Evolutionary conservation across 306 rosid species (phyloP), one percentile per base, ranked within the genome.

Genomic region (Crataegus laevigata): DNA sequence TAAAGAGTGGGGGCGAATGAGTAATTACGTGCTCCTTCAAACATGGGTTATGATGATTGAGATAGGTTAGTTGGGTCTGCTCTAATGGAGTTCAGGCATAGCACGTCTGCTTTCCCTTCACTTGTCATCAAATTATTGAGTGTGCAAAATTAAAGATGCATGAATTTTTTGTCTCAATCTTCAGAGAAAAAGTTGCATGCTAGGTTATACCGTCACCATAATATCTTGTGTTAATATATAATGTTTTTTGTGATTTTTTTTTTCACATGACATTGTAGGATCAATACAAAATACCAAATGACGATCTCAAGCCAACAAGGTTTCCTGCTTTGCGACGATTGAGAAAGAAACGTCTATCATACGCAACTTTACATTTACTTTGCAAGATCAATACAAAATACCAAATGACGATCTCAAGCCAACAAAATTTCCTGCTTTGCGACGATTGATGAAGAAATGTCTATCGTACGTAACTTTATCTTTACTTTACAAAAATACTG

Each of bases 21-120:
- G 81, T 60, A 70, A 70, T 36, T 36, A 36, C 40, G 40, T 61
- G 80, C 68, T 24, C 54, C 85, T 82, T 73, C 61, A 36, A 36
- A 36, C 40, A 36, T 72, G 72, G 80, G 54, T 72, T 72, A 65
- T 57, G 72, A 68, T 79, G 84, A 74, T 83, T 75, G 82, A 36
- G 79, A 83, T 79, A 45, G 75, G 82, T 82, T 68, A 38, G 83
- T 80, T 76, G 83, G 75, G 66, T 50, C 32, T 84, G 86, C 88
- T 87, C 68, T 77, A 25, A 30, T 74, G 55, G 73, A 76, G 71
- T 79, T 74, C 69, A 68, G 57, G 78, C 86, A 82, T 19, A 55
- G 57, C 83, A 82, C 89, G 84, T 84, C 88, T 69, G 75, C 69
- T 45, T 24, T 22, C 32, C 7, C 30, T 77, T 61, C 61, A 57